Percentiles rank a stretch among this genome's conserved stretches.
phyloP scores from a whole-genome alignment of 805 yeast genomes.

The Suhomyces xylopsoci region DNA sequence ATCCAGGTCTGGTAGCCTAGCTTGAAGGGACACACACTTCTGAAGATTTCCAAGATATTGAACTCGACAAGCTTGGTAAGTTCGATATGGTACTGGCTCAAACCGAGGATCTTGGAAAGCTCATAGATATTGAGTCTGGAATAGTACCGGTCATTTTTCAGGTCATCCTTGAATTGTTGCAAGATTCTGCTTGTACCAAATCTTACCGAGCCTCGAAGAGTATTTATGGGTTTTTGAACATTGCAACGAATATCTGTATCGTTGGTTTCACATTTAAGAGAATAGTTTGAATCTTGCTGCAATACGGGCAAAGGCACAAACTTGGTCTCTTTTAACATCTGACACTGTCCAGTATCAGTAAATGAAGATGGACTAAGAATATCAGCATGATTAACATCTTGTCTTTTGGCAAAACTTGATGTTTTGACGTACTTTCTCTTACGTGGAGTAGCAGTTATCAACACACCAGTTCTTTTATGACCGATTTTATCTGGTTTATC shows the following conservation, averaged over 20 bases:
- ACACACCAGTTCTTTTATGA: not conserved
- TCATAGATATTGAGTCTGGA: constrained; percentile 59
- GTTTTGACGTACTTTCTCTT: not conserved
- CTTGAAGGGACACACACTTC: constrained; percentile 61
- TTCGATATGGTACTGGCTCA: constrained; percentile 42
- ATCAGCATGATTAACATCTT: not conserved
- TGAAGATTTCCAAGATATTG: constrained; percentile 50
- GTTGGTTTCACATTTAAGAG: not conserved
- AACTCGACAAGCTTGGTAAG: constrained; percentile 58
- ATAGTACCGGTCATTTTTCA: constrained; percentile 29
- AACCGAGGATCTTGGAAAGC: constrained; percentile 49
- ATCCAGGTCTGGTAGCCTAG: constrained; percentile 83
- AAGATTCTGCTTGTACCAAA: not conserved
- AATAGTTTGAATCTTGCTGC: not conserved
- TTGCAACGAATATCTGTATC: not conserved
- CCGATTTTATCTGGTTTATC: not conserved
- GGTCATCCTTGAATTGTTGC: not conserved
- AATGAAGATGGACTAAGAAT: not conserved
- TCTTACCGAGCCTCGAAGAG: not conserved
- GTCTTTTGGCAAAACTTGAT: not conserved
- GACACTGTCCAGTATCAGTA: not conserved
- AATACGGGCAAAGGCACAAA: not conserved
- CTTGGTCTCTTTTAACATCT: not conserved
- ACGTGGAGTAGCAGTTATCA: not conserved
- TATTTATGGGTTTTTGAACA: not conserved